Percentiles rank a stretch among this genome's conserved stretches.
These are phyloP conservation scores for Primulina eburnea DNA, from an alignment of 257 asterid genomes.

Conservation along the genomic window DNA sequence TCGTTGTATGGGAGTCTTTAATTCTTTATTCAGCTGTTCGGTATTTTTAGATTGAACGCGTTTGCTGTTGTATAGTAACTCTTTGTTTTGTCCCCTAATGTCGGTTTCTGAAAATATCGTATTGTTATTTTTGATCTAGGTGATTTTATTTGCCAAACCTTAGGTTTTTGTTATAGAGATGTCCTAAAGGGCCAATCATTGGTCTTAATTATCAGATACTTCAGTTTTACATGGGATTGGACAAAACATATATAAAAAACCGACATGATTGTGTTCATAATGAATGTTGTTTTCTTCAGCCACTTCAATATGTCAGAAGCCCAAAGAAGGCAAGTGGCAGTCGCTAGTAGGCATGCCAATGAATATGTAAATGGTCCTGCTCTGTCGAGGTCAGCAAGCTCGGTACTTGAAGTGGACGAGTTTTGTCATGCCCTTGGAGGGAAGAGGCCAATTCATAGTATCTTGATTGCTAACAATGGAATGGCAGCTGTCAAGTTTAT, in stretches of 20 bases:
- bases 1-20: conserved; percentile 14
- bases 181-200: not conserved
- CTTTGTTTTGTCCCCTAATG: not conserved
- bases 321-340: conserved; percentile 57
- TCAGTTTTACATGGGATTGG: conserved; percentile 15
- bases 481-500: conserved; percentile 99
- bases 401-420: conserved; percentile 60
- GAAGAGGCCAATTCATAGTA: conserved; percentile 76
- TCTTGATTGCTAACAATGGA: conserved; percentile 95
- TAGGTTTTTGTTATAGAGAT: not conserved
- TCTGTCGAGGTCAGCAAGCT: conserved; percentile 61
- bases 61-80: conserved; percentile 11
- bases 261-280: conserved; percentile 1
- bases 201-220: conserved; percentile 2
- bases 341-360: conserved; percentile 36
- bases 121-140: conserved; percentile 8
- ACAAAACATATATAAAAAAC: not conserved
- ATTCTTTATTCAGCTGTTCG: conserved; percentile 20
- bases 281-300: conserved; percentile 39
- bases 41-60: conserved; percentile 12
- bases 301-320: conserved; percentile 79
- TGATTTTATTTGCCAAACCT: conserved; percentile 11
- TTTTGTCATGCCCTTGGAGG: conserved; percentile 87
- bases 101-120: not conserved
- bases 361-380: conserved; percentile 54